A percentile compares a stretch with the other conserved stretches of the same genome.
These are phyloP conservation scores for Phytopythium aichiense DNA, from an alignment of 352 stramenopile genomes.

Conservation along the genomic window DNA sequence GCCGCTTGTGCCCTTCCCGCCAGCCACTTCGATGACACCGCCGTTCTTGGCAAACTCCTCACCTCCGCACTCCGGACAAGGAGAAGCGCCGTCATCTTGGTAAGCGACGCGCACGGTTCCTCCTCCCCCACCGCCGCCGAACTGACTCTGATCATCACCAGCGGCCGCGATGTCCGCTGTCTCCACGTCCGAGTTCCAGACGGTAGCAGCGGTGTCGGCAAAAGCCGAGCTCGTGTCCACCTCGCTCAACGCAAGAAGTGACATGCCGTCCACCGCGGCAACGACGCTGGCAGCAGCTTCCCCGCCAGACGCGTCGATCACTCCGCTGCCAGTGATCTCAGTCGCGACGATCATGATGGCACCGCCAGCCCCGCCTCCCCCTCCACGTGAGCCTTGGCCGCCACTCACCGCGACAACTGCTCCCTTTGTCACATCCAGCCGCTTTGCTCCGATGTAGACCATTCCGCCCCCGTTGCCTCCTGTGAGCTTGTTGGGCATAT, in stretches of 20 bases:
- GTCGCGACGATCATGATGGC: constrained; percentile 56
- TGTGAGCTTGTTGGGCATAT: constrained; percentile 42
- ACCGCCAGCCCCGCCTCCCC: constrained; percentile 69
- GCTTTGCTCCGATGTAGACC: constrained; percentile 57
- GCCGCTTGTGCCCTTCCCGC: constrained; percentile 39
- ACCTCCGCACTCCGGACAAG: constrained; percentile 15
- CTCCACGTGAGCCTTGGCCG: constrained; percentile 46
- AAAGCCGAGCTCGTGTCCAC: constrained; percentile 10
- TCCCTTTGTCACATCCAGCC: constrained; percentile 37
- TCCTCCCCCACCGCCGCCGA: constrained; percentile 56
- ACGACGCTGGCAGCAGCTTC: constrained; percentile 15
- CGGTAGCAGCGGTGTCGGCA: not conserved
- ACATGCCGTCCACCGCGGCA: constrained; percentile 13
- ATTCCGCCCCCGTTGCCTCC: constrained; percentile 69
- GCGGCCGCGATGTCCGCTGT: not conserved
- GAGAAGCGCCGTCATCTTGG: constrained; percentile 10
- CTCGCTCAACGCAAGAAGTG: constrained; percentile 6
- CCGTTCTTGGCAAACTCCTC: constrained; percentile 61
- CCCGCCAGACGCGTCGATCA: constrained; percentile 56
- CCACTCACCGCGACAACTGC: constrained; percentile 50
- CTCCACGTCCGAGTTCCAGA: constrained; percentile 6
- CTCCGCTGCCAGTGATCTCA: constrained; percentile 53
- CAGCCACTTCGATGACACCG: constrained; percentile 35
- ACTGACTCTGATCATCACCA: constrained; percentile 19
- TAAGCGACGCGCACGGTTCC: constrained; percentile 63